phyloP scores from a whole-genome alignment of 2,329 filamentous ascomycete species.

The Pseudocercospora fijiensis region DNA sequence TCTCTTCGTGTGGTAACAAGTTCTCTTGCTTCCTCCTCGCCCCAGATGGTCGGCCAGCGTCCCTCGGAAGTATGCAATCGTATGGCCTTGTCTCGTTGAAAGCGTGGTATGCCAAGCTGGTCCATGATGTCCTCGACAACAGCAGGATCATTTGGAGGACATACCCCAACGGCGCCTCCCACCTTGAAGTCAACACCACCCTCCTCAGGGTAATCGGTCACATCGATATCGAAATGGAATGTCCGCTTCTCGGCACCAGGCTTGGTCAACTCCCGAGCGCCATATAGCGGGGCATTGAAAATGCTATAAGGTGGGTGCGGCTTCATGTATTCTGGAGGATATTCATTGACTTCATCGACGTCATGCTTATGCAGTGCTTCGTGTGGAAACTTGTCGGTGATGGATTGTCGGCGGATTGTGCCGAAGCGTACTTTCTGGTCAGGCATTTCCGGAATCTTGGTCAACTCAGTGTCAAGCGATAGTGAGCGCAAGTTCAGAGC shows the following conservation, averaged over 20 bases:
- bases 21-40: conserved; percentile 79
- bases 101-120: conserved; percentile 74
- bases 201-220: conserved; percentile 89
- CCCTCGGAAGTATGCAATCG: conserved; percentile 75
- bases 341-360: conserved; percentile 48
- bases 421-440: conserved; percentile 65
- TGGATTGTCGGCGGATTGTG: conserved; percentile 32
- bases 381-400: conserved; percentile 58
- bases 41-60: conserved; percentile 97
- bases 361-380: conserved; percentile 45
- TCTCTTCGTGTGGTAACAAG: conserved; percentile 88
- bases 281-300: conserved; percentile 82
- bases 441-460: conserved; percentile 69
- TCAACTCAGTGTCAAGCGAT: conserved; percentile 67
- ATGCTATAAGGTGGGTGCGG: conserved; percentile 93
- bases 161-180: conserved; percentile 90
- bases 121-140: conserved; percentile 84
- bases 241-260: conserved; percentile 92
- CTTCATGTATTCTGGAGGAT: conserved; percentile 86
- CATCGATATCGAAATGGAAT: conserved; percentile 94
- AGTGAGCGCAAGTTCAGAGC: conserved; percentile 74
- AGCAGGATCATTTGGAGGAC: conserved; percentile 76
- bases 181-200: conserved; percentile 90
- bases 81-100: conserved; percentile 79
- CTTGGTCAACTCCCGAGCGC: conserved; percentile 81